Base-by-base conservation (phyloP, 2,329 filamentous ascomycete genomes). In the Clonostachys solani region DNA sequence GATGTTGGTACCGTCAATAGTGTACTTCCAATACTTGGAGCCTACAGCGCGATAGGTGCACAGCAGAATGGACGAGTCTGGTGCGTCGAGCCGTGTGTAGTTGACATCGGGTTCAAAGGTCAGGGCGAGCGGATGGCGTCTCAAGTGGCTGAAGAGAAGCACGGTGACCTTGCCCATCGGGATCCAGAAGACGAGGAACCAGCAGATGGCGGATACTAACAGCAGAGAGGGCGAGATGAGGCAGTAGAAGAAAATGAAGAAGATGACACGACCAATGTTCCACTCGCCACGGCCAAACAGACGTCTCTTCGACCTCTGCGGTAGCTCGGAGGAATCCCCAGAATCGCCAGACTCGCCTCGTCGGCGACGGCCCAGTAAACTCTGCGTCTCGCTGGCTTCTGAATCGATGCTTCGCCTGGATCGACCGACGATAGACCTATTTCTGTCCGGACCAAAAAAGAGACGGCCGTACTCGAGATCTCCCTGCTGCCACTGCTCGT, bases 1-100 rank as follows among this genome's bases (percentile, higher is more conserved):
- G 62, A 99, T 95, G 69, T 99, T 99, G 51, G 94, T 99, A 47
- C 94, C 95, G 62, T 99, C 94, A 49, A 99, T 78, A 5, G 94
- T 99, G 69, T 99, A 99, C 70, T 99, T 99, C 92, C 95, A 99
- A 73, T 99, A 99, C 66, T 92, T 92, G 55, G 84, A 77, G 12
- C 94, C 94, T 12, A 95, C 92, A 40, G 94, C 94, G 49, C 95
- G 87, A 69, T 99, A 99, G 6, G 94, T 99, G 77, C 94, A 99
- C 34, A 99, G 78, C 16, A 99, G 75, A 51, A 99, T 92, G 12
- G 92, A 92, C 15, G 87, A 87, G 42, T 90, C 87, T 17, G 87
- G 83, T 42, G 86, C 84, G 8, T 82, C 80, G 12, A 78, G 75
- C 47, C 92, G 86, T 23, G 87, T 83, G 59, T 87, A 87, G 48